phyloP scores from a whole-genome alignment of 1,284 basidiomycete genomes.

The Rhodotorula glutinis region DNA sequence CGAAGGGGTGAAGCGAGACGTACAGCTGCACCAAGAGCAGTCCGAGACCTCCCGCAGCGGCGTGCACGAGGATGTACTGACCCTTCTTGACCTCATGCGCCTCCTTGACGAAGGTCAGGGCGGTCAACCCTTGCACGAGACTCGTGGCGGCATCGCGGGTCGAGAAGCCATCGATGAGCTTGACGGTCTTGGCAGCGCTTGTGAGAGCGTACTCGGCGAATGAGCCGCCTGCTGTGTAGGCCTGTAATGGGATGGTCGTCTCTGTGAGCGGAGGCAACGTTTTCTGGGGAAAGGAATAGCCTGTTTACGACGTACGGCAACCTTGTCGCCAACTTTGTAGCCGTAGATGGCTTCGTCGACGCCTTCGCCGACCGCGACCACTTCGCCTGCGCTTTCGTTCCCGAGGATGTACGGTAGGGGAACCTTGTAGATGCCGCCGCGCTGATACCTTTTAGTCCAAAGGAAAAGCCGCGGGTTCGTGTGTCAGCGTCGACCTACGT shows the following conservation, averaged over 20 bases:
- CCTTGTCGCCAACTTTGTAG: slow-evolving; percentile 61
- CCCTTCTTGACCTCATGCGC: slow-evolving; percentile 71
- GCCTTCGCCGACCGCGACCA: slow-evolving; percentile 65
- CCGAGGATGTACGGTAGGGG: slow-evolving; percentile 72
- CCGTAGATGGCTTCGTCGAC: slow-evolving; percentile 38
- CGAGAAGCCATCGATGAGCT: slow-evolving; percentile 54
- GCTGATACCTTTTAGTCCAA: slow-evolving; percentile 33
- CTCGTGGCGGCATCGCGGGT: slow-evolving; percentile 66
- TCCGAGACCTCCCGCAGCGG: slow-evolving; percentile 75
- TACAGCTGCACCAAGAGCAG: slow-evolving; percentile 54
- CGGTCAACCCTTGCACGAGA: slow-evolving; percentile 75
- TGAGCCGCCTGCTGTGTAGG: slow-evolving; percentile 57
- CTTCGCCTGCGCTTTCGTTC: slow-evolving; percentile 70
- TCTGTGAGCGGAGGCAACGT: neutral
- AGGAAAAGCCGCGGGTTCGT: too few relatives aligned
- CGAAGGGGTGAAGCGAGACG: neutral
- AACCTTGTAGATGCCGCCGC: slow-evolving; percentile 53
- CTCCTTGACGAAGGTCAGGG: slow-evolving; percentile 73
- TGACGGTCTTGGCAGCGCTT: slow-evolving; percentile 61
- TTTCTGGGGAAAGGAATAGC: neutral
- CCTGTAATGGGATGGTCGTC: neutral
- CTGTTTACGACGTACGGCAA: slow-evolving; percentile 44
- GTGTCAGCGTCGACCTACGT: too few relatives aligned
- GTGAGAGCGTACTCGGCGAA: slow-evolving; percentile 75
- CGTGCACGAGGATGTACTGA: slow-evolving; percentile 64